These are phyloP conservation scores for Blastosporella zonata DNA, from an alignment of 1,284 basidiomycete genomes.

Conservation along the genomic window DNA sequence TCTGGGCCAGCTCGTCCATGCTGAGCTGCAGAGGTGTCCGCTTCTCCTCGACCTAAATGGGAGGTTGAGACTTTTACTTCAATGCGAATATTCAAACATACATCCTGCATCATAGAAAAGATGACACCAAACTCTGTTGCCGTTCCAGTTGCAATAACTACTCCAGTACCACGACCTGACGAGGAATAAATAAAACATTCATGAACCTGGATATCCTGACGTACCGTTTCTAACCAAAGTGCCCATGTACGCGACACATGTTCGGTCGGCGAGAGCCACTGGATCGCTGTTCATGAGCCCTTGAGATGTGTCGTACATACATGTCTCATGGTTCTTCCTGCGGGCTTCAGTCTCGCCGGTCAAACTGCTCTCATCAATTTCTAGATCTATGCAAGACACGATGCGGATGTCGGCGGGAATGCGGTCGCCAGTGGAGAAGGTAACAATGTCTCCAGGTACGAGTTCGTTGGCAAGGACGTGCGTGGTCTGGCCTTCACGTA, in stretches of 20 bases:
- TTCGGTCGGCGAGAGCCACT: slow-evolving; percentile 80
- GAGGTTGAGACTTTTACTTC: background rate
- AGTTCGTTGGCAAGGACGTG: slow-evolving; percentile 91
- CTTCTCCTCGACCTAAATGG: slow-evolving; percentile 78
- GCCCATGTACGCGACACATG: slow-evolving; percentile 95
- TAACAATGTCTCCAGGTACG: slow-evolving; percentile 92
- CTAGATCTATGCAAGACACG: slow-evolving; percentile 75
- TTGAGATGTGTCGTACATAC: slow-evolving; percentile 30
- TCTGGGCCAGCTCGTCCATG: slow-evolving; percentile 97
- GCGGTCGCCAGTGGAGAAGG: slow-evolving; percentile 89
- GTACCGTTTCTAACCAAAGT: slow-evolving; percentile 90
- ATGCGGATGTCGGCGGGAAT: slow-evolving; percentile 93
- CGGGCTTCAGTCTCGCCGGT: slow-evolving; percentile 91
- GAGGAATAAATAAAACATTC: slow-evolving; percentile 12
- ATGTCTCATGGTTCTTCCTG: slow-evolving; percentile 64
- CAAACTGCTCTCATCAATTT: slow-evolving; percentile 93
- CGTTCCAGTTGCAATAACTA: slow-evolving; percentile 89
- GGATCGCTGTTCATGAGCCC: slow-evolving; percentile 37
- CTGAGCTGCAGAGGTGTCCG: slow-evolving; percentile 90
- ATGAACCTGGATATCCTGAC: slow-evolving; percentile 19
- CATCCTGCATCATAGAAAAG: slow-evolving; percentile 98
- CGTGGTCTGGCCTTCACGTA: slow-evolving; percentile 74
- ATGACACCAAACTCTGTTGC: slow-evolving; percentile 95
- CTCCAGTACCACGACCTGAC: slow-evolving; percentile 77
- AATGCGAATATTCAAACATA: slow-evolving; percentile 34